These are phyloP conservation scores for Trametes versicolor DNA, from an alignment of 1,284 basidiomycete genomes.

Conservation along the genomic window DNA sequence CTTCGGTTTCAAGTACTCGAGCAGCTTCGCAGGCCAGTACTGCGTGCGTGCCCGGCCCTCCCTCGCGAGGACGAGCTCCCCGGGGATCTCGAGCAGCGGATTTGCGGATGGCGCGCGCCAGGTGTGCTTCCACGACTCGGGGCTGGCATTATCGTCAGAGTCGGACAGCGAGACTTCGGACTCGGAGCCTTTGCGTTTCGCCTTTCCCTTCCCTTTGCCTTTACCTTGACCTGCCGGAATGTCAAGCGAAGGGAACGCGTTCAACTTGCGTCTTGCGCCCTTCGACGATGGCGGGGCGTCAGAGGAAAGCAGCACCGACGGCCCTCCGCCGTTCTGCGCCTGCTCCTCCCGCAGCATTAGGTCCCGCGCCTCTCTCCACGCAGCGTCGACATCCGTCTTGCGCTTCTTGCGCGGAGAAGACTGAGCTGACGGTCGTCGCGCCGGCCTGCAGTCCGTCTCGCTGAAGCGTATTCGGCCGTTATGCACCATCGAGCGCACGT, in stretches of 20 bases:
- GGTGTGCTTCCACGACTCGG: slow-evolving; percentile 15
- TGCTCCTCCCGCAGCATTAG: slow-evolving; percentile 41
- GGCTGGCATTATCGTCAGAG: slow-evolving; percentile 19
- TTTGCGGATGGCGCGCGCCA: slow-evolving; percentile 58
- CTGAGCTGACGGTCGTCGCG: slow-evolving; percentile 1
- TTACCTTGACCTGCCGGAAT: slow-evolving; percentile 7
- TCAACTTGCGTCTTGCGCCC: not conserved
- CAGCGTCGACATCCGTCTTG: slow-evolving; percentile 41
- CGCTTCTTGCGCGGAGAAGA: slow-evolving; percentile 43
- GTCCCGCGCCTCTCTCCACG: slow-evolving; percentile 46
- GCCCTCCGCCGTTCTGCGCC: slow-evolving; percentile 36
- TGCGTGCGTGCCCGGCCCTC: slow-evolving; percentile 49
- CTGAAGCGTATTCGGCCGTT: slow-evolving; percentile 43
- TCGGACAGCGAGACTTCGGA: slow-evolving; percentile 1
- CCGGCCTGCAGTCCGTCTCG: slow-evolving; percentile 36
- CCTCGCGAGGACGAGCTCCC: slow-evolving; percentile 68
- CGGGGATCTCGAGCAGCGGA: slow-evolving; percentile 63
- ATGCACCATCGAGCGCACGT: slow-evolving; percentile 40
- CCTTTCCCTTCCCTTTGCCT: slow-evolving; percentile 20
- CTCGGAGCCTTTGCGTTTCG: slow-evolving; percentile 8
- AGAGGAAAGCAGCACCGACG: slow-evolving; percentile 40
- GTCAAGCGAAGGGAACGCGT: slow-evolving; percentile 39
- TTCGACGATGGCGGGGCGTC: not conserved
- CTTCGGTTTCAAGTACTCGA: slow-evolving; percentile 60
- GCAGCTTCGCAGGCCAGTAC: slow-evolving; percentile 74